Evolutionary conservation across 139 green algal genomes (phyloP).

Genomic region (Chlamydomonas sphaeroides): DNA sequence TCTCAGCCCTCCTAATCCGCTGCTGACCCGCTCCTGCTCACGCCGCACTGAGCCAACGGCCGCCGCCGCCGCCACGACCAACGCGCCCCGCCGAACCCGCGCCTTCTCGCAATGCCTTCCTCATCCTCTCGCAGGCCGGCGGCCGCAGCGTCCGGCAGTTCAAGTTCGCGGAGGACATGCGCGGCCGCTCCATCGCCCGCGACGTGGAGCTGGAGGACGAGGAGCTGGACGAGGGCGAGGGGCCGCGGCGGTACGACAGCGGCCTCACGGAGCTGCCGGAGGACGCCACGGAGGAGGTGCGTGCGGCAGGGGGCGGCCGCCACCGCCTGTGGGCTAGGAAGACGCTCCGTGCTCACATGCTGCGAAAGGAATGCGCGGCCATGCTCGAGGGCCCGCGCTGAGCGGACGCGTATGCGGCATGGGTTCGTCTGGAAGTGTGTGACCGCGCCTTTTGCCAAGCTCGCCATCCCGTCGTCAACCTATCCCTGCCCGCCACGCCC

Average conservation of each 20-base stretch:
- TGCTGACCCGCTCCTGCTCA: no score
- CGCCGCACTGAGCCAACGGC: no score
- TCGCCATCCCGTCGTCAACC: background rate
- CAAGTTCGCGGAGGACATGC: slow-evolving; percentile 1
- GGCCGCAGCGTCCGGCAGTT: slow-evolving; percentile 19
- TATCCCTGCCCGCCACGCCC: background rate
- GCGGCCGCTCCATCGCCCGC: background rate
- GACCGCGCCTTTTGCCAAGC: background rate
- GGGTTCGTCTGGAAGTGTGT: background rate
- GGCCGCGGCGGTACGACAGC: background rate
- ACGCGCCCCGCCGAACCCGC: no score
- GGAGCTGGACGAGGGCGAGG: background rate
- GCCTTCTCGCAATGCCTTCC: no score
- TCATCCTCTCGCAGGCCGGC: background rate
- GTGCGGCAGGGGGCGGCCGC: background rate
- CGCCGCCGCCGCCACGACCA: no score
- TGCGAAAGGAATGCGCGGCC: no score
- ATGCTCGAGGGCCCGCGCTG: no score
- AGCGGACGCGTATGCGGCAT: no score
- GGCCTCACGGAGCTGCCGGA: background rate
- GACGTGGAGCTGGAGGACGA: slow-evolving; percentile 11
- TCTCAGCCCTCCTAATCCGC: no score
- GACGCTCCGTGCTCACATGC: no score
- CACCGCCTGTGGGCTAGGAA: no score
- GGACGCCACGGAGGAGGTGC: slow-evolving; percentile 15